Evolutionary conservation across 2,329 filamentous ascomycete genomes (phyloP), one percentile per base, ranked within the genome.

Genomic region (Lecanicillium sp.): DNA sequence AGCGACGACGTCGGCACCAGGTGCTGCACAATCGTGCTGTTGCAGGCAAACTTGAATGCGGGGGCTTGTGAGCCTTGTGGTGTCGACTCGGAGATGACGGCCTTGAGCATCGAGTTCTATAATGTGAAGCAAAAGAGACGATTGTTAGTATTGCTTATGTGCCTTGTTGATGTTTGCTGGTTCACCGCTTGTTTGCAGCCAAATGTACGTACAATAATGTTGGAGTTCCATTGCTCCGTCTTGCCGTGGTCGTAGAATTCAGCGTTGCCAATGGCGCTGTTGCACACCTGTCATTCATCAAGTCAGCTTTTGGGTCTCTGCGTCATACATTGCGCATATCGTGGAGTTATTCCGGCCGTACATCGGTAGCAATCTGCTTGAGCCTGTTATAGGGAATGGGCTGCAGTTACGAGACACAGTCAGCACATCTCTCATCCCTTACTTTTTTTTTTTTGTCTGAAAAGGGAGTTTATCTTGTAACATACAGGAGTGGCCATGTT

Each of bases 1-100:
- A 79, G 66, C 40, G 75, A 67, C 20, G 77, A 75, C 11, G 77
- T 81, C 39, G 82, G 76, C 15, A 83, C 77, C 25, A 90, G 71
- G 68, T 96, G 90, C 70, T 98, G 90, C 51, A 96, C 94, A 57
- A 96, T 95, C 49, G 90, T 96, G 70, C 86, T 94, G 73, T 95
- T 96, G 67, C 94, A 88, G 51, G 88, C 86, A 67, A 90, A 96
- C 65, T 96, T 96, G 77, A 81, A 95, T 13, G 69, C 63, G 5
- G 85, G 82, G 18, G 75, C 67, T 19, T 70, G 63, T 44, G 70
- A 67, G 45, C 71, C 64, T 34, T 71, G 59, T 14, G 76, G 71
- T 14, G 75, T 78, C 36, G 82, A 80, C 58, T 89, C 84, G 49
- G 81, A 80, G 62, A 90, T 86, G 48, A 90, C 72, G 37, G 79